Percentiles rank a stretch among this genome's conserved stretches.
phyloP scores from a whole-genome alignment of 2,329 filamentous ascomycete genomes.

The Arthrobotrys sinensis region DNA sequence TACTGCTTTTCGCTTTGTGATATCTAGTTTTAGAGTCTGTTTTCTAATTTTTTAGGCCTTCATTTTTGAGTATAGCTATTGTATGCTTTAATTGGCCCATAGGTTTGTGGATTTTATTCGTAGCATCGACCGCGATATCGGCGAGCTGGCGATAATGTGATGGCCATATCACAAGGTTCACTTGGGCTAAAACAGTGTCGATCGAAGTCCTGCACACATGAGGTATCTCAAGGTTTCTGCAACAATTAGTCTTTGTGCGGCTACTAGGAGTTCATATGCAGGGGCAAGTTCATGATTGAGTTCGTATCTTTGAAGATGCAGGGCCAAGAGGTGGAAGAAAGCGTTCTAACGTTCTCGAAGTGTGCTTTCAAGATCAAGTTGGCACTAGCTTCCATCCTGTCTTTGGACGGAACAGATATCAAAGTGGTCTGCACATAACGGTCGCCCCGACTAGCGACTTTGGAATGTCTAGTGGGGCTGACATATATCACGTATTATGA shows the following conservation, averaged over 20 bases:
- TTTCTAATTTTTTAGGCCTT: too few relatives aligned
- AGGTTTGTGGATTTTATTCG: too few relatives aligned
- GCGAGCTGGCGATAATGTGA: not conserved
- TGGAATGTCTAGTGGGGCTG: not conserved
- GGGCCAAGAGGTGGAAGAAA: too few relatives aligned
- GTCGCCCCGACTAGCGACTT: not conserved
- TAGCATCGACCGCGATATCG: not conserved
- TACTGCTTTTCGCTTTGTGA: too few relatives aligned
- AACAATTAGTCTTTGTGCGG: too few relatives aligned
- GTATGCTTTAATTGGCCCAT: too few relatives aligned
- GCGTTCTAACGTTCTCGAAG: not conserved
- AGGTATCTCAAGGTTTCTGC: too few relatives aligned
- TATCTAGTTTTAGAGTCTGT: too few relatives aligned
- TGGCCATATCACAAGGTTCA: not conserved
- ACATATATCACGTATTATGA: not conserved
- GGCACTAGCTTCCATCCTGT: not conserved
- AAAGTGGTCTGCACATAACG: not conserved
- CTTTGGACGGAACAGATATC: slow-evolving; percentile 9
- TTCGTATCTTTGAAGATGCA: not conserved
- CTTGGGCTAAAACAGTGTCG: not conserved
- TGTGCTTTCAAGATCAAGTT: not conserved
- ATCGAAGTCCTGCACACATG: too few relatives aligned
- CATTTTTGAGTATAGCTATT: too few relatives aligned
- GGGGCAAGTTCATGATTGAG: not conserved
- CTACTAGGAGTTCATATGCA: not conserved